These are phyloP conservation scores for Plasmodium reichenowi DNA, from an alignment of 169 alveolate genomes.

Conservation along the genomic window DNA sequence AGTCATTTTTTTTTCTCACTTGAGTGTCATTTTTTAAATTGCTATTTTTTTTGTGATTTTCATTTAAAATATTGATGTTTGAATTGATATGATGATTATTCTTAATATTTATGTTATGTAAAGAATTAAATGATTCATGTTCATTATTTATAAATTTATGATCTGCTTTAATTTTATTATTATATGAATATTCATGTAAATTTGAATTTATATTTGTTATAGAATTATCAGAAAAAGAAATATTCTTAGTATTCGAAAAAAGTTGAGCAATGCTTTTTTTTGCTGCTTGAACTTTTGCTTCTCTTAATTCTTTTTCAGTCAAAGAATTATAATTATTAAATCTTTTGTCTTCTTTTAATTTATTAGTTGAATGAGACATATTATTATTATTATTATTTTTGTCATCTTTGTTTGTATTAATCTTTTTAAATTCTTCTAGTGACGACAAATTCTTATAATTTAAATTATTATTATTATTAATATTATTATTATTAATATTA, in stretches of 20 bases:
- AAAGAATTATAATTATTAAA: conserved; percentile 19
- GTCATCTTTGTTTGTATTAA: too few relatives aligned
- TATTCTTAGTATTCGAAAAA: conserved; percentile 82
- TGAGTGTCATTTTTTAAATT: too few relatives aligned
- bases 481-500: neutral
- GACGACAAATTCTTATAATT: too few relatives aligned
- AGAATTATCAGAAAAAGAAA: conserved; percentile 32
- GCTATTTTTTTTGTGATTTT: too few relatives aligned
- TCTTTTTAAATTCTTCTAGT: too few relatives aligned
- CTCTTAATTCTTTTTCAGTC: conserved; percentile 68
- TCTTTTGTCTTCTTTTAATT: conserved; percentile 18
- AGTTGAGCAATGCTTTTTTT: conserved; percentile 83
- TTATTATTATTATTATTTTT: neutral
- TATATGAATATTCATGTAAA: neutral
- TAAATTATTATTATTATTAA: neutral
- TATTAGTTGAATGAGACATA: neutral
- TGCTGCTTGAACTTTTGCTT: conserved; percentile 86
- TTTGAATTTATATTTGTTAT: conserved; percentile 16
- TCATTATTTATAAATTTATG: neutral
- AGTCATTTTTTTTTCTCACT: too few relatives aligned
- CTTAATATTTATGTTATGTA: too few relatives aligned
- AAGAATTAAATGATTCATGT: too few relatives aligned
- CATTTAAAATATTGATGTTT: too few relatives aligned
- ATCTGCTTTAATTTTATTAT: neutral
- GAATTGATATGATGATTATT: too few relatives aligned